These are phyloP conservation scores for Metarhizium album DNA, from an alignment of 2,329 filamentous ascomycete genomes.

Conservation along the genomic window DNA sequence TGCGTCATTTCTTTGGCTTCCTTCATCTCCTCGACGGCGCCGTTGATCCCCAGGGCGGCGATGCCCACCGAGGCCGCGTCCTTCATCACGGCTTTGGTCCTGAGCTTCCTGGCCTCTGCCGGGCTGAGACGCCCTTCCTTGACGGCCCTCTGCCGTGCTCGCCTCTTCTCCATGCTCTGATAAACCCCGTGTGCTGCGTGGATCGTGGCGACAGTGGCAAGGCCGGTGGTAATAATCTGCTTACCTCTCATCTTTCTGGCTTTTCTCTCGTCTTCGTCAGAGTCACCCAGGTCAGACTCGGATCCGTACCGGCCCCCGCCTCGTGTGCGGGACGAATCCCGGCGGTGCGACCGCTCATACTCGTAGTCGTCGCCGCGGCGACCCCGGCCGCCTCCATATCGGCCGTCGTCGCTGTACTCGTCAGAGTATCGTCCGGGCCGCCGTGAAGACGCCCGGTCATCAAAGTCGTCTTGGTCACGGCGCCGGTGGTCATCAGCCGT, in stretches of 20 bases:
- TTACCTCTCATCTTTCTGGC: slow-evolving; percentile 51
- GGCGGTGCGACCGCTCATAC: slow-evolving; percentile 33
- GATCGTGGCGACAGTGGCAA: slow-evolving; percentile 48
- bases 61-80: slow-evolving; percentile 49
- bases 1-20: slow-evolving; percentile 39
- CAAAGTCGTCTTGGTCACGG: slow-evolving; percentile 34
- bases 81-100: slow-evolving; percentile 44
- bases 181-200: slow-evolving; percentile 50
- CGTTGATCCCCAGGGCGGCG: slow-evolving; percentile 46
- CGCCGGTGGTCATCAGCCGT: slow-evolving; percentile 27
- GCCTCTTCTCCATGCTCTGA: slow-evolving; percentile 46
- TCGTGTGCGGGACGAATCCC: slow-evolving; percentile 23
- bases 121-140: slow-evolving; percentile 40
- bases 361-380: slow-evolving; percentile 34
- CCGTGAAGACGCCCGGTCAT: slow-evolving; percentile 27
- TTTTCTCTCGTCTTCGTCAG: slow-evolving; percentile 43
- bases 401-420: slow-evolving; percentile 36
- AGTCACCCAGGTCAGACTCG: slow-evolving; percentile 46
- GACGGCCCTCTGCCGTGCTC: slow-evolving; percentile 41
- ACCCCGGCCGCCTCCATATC: slow-evolving; percentile 19
- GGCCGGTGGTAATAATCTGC: slow-evolving; percentile 45
- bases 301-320: slow-evolving; percentile 35
- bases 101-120: slow-evolving; percentile 44
- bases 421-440: slow-evolving; percentile 31
- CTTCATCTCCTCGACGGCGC: slow-evolving; percentile 45